Base-by-base conservation (phyloP, 345 rosid species). In the Adansonia digitata region DNA sequence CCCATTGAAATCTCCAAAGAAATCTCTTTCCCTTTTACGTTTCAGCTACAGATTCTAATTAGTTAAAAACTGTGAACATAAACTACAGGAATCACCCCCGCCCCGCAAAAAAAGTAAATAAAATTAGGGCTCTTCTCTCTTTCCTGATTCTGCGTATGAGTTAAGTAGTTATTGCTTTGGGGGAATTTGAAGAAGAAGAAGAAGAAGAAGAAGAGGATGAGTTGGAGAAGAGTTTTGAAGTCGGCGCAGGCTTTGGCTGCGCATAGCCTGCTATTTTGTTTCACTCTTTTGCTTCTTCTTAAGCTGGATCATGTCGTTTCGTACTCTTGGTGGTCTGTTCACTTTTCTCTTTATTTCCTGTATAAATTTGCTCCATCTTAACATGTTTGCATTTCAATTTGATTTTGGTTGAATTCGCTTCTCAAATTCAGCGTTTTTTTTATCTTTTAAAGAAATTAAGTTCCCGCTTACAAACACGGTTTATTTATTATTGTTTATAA, bases 321-420 rank as follows among this genome's bases (percentile, higher is more conserved):
- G 45, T 87, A 68, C 85, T 91, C 98, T 4, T 94, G 98, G 98
- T 92, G 98, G 98, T 94, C 63, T 49, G 91, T 83, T 68, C 59
- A 0, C 29, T 52, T 45, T 5, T 67, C 46, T 65, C 51, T 63
- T 57, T 75, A 37, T 53, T 51, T 37, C 26, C 2, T 22, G 20
- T 75, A 9, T 65, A 34, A 31, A 8, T 26, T n/a, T 71, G 17
- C 71, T 34, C 37, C 4, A 13, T 74, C 72, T 69, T 49, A 24
- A 4, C n/a, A 15, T 24, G 5, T 48, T 43, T 75, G 27, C 0
- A 6, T n/a, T 76, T 20, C 40, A 7, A 22, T 76, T 76, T 43
- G 40, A 22, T 60, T 59, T 68, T 81, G 74, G 20, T 63, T 57
- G 20, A 40, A 34, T 72, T 64, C 37, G 40, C 49, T 31, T 72